Conservation (phyloP, 1,139 yeast genomes). For the Nadsonia commutata region DNA sequence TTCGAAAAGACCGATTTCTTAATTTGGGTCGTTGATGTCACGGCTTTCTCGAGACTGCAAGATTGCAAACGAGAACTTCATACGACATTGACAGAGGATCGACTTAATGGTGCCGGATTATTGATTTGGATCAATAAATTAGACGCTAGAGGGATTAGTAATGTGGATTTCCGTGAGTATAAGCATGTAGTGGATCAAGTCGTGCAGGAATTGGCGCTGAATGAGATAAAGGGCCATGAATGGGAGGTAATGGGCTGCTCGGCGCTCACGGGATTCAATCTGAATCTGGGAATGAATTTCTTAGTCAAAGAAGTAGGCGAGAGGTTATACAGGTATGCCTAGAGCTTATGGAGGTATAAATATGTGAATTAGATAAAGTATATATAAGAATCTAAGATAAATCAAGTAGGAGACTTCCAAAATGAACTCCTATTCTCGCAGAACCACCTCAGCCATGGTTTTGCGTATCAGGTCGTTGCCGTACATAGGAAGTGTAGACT, state of each 20-base stretch:
- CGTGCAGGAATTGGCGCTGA: slow-evolving; percentile 18
- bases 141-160: slow-evolving; percentile 26
- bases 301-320: slow-evolving; percentile 27
- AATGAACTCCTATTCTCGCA: too few relatives aligned
- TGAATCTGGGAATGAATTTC: slow-evolving; percentile 37
- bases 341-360: too few relatives aligned
- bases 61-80: slow-evolving; percentile 56
- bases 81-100: slow-evolving; percentile 49
- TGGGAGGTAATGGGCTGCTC: slow-evolving; percentile 32
- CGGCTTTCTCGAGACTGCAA: slow-evolving; percentile 41
- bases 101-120: slow-evolving; percentile 50
- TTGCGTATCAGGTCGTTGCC: too few relatives aligned
- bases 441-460: too few relatives aligned
- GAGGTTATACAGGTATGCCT: slow-evolving; percentile 24
- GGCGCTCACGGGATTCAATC: slow-evolving; percentile 42
- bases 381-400: too few relatives aligned
- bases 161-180: slow-evolving; percentile 28
- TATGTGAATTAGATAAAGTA: too few relatives aligned
- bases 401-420: too few relatives aligned
- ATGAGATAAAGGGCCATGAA: slow-evolving; percentile 36
- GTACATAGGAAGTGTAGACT: slow-evolving; percentile 9
- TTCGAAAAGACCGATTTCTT: slow-evolving; percentile 74
- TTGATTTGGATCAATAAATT: slow-evolving; percentile 31
- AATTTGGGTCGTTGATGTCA: slow-evolving; percentile 85
- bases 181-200: slow-evolving; percentile 14